These are phyloP conservation scores for Cyclospora cayetanensis DNA, from an alignment of 169 alveolate genomes.

Conservation along the genomic window DNA sequence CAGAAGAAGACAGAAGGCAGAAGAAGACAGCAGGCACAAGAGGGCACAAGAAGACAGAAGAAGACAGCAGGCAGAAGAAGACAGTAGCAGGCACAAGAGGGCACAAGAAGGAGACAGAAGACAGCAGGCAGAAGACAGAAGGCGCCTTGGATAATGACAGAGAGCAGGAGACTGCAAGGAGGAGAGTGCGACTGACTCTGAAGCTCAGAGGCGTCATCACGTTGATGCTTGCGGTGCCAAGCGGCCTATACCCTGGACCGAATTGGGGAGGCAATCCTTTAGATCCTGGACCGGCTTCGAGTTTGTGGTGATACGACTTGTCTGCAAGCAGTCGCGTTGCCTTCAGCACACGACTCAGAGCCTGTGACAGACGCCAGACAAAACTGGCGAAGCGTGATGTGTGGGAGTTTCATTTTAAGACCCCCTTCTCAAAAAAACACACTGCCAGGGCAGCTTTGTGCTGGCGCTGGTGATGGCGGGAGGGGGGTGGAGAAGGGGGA, in stretches of 20 bases:
- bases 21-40: too few species aligned
- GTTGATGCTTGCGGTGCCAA: constrained; percentile 50
- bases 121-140: not conserved
- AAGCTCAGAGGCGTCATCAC: constrained; percentile 18
- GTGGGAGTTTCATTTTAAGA: too few species aligned
- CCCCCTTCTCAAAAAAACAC: too few species aligned
- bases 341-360: constrained; percentile 23
- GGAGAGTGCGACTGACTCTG: constrained; percentile 14
- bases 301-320: not conserved
- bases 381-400: too few species aligned
- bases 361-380: not conserved
- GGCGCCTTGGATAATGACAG: not conserved
- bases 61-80: too few species aligned
- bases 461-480: too few species aligned
- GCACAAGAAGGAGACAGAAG: not conserved
- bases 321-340: not conserved
- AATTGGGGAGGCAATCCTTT: constrained; percentile 12
- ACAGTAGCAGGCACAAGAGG: not conserved
- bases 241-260: constrained; percentile 53
- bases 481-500: too few species aligned
- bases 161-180: not conserved
- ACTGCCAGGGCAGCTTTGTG: too few species aligned
- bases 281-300: not conserved
- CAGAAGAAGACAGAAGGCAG: too few species aligned
- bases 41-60: too few species aligned